Percentiles rank a stretch among this genome's conserved stretches.
These are phyloP conservation scores for Aspergillus oerlinghausenensis DNA, from an alignment of 2,329 filamentous ascomycete genomes.

Conservation along the genomic window DNA sequence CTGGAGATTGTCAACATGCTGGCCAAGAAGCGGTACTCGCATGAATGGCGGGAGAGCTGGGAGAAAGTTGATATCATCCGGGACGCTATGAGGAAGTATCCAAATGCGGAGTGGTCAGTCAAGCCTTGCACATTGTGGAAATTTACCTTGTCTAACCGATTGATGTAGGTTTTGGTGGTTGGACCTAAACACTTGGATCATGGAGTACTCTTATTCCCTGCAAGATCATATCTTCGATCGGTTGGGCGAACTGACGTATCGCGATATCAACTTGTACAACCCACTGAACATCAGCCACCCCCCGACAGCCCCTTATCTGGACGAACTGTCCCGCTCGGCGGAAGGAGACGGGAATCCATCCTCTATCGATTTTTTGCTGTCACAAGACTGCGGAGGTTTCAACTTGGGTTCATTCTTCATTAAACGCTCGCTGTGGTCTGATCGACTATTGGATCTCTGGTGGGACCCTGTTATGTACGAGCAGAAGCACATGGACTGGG, in stretches of 20 bases:
- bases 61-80: slow-evolving; percentile 96
- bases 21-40: slow-evolving; percentile 96
- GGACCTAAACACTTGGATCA: slow-evolving; percentile 94
- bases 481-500: slow-evolving; percentile 98
- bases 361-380: slow-evolving; percentile 81
- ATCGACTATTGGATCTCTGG: slow-evolving; percentile 90
- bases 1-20: slow-evolving; percentile 97
- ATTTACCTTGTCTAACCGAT: slow-evolving; percentile 8
- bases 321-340: slow-evolving; percentile 65
- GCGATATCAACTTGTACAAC: slow-evolving; percentile 95
- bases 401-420: slow-evolving; percentile 96
- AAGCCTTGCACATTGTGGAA: background rate
- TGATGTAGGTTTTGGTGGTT: slow-evolving; percentile 92
- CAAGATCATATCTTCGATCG: slow-evolving; percentile 86
- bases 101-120: slow-evolving; percentile 87
- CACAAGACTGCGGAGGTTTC: slow-evolving; percentile 93
- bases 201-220: slow-evolving; percentile 89
- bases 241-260: slow-evolving; percentile 70
- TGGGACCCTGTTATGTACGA: slow-evolving; percentile 98
- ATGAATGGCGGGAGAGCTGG: slow-evolving; percentile 99
- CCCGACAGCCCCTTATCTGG: slow-evolving; percentile 67
- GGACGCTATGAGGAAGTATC: slow-evolving; percentile 85
- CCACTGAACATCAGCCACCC: slow-evolving; percentile 91
- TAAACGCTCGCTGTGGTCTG: slow-evolving; percentile 79
- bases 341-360: slow-evolving; percentile 70